A percentile compares a stretch with the other conserved stretches of the same genome.
Conservation (phyloP, 495 filamentous ascomycete genomes). For the Oidiodendron maius region DNA sequence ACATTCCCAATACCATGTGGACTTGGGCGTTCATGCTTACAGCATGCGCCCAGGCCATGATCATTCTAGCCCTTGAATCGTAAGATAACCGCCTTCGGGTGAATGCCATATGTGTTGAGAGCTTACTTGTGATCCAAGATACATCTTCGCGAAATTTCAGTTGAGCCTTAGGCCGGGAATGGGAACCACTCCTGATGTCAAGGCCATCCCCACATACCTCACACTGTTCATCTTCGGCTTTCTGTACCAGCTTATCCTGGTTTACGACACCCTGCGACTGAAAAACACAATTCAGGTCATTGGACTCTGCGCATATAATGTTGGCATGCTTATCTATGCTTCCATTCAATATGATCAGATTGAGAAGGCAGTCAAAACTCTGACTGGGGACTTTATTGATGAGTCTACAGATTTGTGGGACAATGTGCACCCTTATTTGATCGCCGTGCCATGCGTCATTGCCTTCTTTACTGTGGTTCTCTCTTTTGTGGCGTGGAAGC, state of each 20-base stretch:
- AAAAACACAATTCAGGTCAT: conserved; percentile 99
- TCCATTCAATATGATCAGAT: conserved; percentile 90
- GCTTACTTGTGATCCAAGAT: conserved; percentile 27
- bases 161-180: conserved; percentile 32
- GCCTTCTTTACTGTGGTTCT: conserved; percentile 67
- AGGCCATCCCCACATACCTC: conserved; percentile 82
- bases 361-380: conserved; percentile 52
- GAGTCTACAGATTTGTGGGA: conserved; percentile 50
- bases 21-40: conserved; percentile 78
- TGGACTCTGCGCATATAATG: conserved; percentile 85
- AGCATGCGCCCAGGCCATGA: conserved; percentile 67
- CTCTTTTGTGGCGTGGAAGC: conserved; percentile 77
- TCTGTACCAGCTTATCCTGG: conserved; percentile 80
- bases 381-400: conserved; percentile 24
- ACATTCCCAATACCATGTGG: conserved; percentile 57
- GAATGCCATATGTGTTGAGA: not conserved
- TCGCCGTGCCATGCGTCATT: conserved; percentile 82
- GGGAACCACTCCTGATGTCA: conserved; percentile 37
- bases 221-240: conserved; percentile 97
- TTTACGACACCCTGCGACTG: conserved; percentile 86
- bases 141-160: conserved; percentile 66
- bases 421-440: conserved; percentile 64
- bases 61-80: conserved; percentile 80
- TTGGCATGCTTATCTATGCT: conserved; percentile 85
- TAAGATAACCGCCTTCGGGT: conserved; percentile 40